Conservation (phyloP, 495 filamentous ascomycete species). For the Entonaema liquescens region DNA sequence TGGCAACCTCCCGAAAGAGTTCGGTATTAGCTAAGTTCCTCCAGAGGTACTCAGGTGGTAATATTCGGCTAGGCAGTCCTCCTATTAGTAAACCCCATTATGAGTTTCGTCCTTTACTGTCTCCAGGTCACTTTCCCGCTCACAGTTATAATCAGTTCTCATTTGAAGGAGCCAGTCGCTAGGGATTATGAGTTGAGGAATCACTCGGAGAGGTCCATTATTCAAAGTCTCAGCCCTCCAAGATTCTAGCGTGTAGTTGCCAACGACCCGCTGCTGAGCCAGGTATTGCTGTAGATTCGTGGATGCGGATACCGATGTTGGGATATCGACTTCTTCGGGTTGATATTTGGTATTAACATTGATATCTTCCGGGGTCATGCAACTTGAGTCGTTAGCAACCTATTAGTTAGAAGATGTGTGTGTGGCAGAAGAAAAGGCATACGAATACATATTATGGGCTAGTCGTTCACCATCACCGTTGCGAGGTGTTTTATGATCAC, state of each 20-base stretch:
- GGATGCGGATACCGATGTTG: neutral
- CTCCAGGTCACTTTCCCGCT: constrained; percentile 11
- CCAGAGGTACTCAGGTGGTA: neutral
- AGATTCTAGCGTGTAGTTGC: constrained; percentile 1
- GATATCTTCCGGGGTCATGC: neutral
- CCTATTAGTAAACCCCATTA: neutral
- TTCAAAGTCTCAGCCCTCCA: constrained; percentile 11
- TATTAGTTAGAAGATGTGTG: neutral
- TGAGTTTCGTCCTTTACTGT: neutral
- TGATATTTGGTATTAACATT: neutral
- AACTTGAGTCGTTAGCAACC: neutral
- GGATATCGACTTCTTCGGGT: neutral
- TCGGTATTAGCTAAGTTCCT: neutral
- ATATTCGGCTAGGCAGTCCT: neutral
- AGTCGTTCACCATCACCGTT: neutral
- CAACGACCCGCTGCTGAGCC: neutral
- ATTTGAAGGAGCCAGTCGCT: neutral
- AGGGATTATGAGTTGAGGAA: constrained; percentile 2
- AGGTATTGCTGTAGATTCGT: neutral
- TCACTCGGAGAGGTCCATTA: constrained; percentile 18
- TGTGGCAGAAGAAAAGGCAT: neutral
- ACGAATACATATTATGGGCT: neutral
- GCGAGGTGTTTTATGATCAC: neutral
- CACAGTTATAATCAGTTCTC: neutral
- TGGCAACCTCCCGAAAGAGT: neutral